Base-by-base conservation (phyloP, 1,284 basidiomycete species). In the Rhodofomes roseus region DNA sequence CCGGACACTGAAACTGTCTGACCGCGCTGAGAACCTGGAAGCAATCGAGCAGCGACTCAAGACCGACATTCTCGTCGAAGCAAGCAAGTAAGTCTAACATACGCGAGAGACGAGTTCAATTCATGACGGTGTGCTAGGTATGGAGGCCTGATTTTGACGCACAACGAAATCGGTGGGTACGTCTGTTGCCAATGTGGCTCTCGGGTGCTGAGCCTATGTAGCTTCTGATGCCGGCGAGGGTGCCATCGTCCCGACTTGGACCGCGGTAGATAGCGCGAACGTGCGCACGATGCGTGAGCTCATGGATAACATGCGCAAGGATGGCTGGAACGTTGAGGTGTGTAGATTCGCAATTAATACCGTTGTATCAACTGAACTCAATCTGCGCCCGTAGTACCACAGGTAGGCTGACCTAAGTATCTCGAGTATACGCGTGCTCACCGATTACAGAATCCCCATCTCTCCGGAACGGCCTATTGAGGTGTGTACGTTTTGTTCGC, bases 1-100 rank as follows among this genome's bases (percentile, higher is more conserved):
- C 59, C 82, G 86, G 55, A 92, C 90, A 0, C 81, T 98, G 59
- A 81, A 87, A 18, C 76, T 98, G 43, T 96, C 94, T 18, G 94
- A 97, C 72, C 85, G 97, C 40, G 93, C 96, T 0, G 90, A 95
- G 73, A 98, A 97, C 70, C 80, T 99, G 11, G 97, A 99, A 73
- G 95, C 89, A 2, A 98, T 99, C 63, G 97, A 99, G 76, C 79
- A 82, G 41, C 85, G 96, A 59, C 75, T 98, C 65, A 98, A 96
- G 77, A 82, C 87, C 40, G 97, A 99, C 70, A 96, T 99, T 56
- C 77, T 99, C n/a, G 83, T 87, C 59, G 97, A 99, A 77, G 86
- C 93, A 4, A 75, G 79, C 56, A 86, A 86, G 89, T 90, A 69
- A 63, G 81, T 64, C 51, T 18, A 27, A 22, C 54, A 58, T 34